Evolutionary conservation across 1,284 basidiomycete species (phyloP).

Genomic region (Inonotus obliquus): DNA sequence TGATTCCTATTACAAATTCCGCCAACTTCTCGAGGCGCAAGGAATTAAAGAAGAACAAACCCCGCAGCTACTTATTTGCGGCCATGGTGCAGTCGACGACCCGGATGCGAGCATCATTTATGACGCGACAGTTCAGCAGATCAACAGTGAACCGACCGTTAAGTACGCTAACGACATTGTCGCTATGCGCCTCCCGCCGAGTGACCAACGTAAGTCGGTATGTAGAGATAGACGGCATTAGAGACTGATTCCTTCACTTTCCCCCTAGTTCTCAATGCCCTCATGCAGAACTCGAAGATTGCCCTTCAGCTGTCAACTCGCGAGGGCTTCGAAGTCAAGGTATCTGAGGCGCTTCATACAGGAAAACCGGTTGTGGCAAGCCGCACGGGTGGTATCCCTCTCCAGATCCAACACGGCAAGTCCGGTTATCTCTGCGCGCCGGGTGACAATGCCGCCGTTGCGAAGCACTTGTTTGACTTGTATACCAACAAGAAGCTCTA

Average conservation of each 20-base stretch:
- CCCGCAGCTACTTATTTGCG: slow-evolving; percentile 82
- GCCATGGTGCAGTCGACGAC: slow-evolving; percentile 85
- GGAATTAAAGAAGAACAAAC: slow-evolving; percentile 48
- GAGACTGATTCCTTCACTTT: neutral
- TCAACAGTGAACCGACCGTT: slow-evolving; percentile 48
- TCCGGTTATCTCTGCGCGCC: slow-evolving; percentile 76
- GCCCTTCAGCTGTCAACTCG: slow-evolving; percentile 76
- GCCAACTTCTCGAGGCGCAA: slow-evolving; percentile 53
- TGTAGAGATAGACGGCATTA: neutral
- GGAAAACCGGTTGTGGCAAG: slow-evolving; percentile 79
- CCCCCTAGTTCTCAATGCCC: slow-evolving; percentile 61
- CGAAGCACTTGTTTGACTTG: slow-evolving; percentile 67
- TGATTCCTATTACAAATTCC: slow-evolving; percentile 78
- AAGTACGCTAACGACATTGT: slow-evolving; percentile 64
- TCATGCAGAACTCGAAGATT: slow-evolving; percentile 73
- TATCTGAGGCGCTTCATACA: slow-evolving; percentile 83
- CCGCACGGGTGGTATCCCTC: slow-evolving; percentile 82
- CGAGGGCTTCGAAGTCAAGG: slow-evolving; percentile 91
- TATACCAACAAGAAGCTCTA: slow-evolving; percentile 68
- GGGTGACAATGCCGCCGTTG: slow-evolving; percentile 70
- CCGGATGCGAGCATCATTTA: slow-evolving; percentile 85
- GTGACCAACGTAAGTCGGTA: slow-evolving; percentile 60
- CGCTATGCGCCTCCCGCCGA: slow-evolving; percentile 75
- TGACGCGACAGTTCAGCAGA: slow-evolving; percentile 62
- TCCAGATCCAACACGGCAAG: slow-evolving; percentile 80